A percentile compares a stretch with the other conserved stretches of the same genome.
Evolutionary conservation across 2,329 filamentous ascomycete species (phyloP).

Genomic region (Trichoderma atrobrunneum): DNA sequence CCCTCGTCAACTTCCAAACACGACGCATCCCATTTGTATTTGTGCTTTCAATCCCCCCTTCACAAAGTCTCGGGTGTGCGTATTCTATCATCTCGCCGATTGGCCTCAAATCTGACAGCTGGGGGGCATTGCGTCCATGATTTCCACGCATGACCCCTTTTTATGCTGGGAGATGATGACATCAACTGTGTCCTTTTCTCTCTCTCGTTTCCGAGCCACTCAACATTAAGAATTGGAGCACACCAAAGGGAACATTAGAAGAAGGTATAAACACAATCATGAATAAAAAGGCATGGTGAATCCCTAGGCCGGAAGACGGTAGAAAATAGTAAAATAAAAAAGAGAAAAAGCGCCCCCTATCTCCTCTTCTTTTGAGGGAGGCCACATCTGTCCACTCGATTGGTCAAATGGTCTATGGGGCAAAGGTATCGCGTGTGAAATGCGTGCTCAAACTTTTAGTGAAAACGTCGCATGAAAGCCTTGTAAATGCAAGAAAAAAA

Average conservation of each 20-base stretch:
- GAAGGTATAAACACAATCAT: constrained; percentile 31
- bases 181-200: neutral
- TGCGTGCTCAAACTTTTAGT: constrained; percentile 46
- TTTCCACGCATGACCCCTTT: neutral
- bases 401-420: constrained; percentile 43
- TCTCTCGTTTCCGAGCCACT: constrained; percentile 16
- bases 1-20: constrained; percentile 3
- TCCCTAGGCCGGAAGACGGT: constrained; percentile 29
- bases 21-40: neutral
- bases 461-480: constrained; percentile 45
- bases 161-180: constrained; percentile 5
- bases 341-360: constrained; percentile 25
- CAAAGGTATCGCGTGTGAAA: constrained; percentile 50
- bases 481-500: constrained; percentile 48
- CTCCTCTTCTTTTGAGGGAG: constrained; percentile 34
- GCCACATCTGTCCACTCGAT: constrained; percentile 30
- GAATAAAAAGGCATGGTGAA: constrained; percentile 23
- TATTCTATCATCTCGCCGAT: neutral
- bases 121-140: neutral
- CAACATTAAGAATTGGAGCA: constrained; percentile 33
- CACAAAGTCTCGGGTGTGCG: neutral
- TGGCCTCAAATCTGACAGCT: neutral
- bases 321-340: neutral
- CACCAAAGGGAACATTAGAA: constrained; percentile 27
- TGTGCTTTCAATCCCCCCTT: neutral